Evolutionary conservation across 768 basidiomycete genomes (phyloP).

Genomic region (Cantharellus anzutake): DNA sequence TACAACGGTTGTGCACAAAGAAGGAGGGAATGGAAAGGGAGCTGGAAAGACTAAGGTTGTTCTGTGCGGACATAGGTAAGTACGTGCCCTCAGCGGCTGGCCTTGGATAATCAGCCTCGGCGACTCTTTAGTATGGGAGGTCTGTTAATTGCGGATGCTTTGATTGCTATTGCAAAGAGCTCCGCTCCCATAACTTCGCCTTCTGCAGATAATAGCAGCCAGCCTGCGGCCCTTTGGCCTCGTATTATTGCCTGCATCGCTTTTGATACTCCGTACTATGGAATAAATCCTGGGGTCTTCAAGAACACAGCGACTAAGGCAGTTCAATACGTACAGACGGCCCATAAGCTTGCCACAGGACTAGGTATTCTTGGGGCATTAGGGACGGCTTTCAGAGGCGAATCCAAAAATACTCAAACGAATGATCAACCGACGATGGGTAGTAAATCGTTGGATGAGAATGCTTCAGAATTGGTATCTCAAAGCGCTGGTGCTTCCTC

Average conservation of each 20-base stretch:
- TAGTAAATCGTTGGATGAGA: too few relatives aligned
- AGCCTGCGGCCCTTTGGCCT: conserved; percentile 62
- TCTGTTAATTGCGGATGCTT: conserved; percentile 65
- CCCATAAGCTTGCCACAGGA: conserved; percentile 37
- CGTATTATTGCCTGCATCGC: conserved; percentile 68
- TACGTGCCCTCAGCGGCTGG: background rate
- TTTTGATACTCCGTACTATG: conserved; percentile 90
- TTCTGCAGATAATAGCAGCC: conserved; percentile 18
- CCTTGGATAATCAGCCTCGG: background rate
- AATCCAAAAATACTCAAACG: background rate
- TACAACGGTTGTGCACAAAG: conserved; percentile 67
- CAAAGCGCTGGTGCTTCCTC: background rate
- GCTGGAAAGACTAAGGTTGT: conserved; percentile 56
- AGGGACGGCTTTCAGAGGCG: conserved; percentile 1
- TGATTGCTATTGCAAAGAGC: conserved; percentile 49
- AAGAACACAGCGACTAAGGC: conserved; percentile 67
- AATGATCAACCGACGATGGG: background rate
- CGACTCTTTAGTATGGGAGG: conserved; percentile 64
- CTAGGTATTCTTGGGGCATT: conserved; percentile 34
- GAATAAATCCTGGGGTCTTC: conserved; percentile 70
- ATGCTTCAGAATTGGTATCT: background rate
- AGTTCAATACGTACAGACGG: conserved; percentile 45
- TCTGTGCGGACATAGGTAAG: conserved; percentile 75
- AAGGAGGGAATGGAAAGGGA: conserved; percentile 63
- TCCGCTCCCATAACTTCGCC: conserved; percentile 21